phyloP scores from a whole-genome alignment of 2,329 filamentous ascomycete genomes.

The Sclerotiophoma versabilis region DNA sequence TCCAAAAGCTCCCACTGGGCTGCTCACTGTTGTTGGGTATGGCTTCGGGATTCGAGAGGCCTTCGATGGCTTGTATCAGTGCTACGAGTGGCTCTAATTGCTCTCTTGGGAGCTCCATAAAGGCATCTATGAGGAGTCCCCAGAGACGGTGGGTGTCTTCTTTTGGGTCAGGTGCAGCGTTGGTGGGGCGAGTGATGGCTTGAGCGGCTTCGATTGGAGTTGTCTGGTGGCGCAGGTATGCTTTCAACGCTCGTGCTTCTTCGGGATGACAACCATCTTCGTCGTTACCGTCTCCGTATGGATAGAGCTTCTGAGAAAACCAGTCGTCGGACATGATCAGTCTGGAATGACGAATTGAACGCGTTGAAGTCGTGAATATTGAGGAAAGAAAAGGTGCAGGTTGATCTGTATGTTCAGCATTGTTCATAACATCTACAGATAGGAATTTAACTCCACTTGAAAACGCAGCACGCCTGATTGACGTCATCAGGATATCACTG shows the following conservation, averaged over 20 bases:
- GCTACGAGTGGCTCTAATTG: neutral
- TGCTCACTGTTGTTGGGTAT: neutral
- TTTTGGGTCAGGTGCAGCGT: neutral
- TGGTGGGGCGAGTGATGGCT: slow-evolving; percentile 12
- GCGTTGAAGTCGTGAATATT: no score
- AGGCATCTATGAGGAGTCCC: slow-evolving; percentile 10
- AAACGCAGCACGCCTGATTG: neutral
- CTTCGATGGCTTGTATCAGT: slow-evolving; percentile 12
- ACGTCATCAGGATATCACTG: neutral
- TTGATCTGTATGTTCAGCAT: no score
- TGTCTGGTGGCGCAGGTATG: slow-evolving; percentile 12
- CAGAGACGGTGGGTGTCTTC: slow-evolving; percentile 3
- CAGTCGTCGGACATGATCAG: slow-evolving; percentile 2
- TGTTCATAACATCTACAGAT: no score
- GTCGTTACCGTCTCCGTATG: slow-evolving; percentile 7
- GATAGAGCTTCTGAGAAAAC: slow-evolving; percentile 14
- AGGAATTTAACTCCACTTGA: no score
- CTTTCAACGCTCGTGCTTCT: slow-evolving; percentile 16
- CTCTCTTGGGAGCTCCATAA: slow-evolving; percentile 6
- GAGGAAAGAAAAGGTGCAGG: no score
- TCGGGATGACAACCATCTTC: slow-evolving; percentile 16
- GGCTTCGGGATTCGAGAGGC: neutral
- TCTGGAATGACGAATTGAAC: no score
- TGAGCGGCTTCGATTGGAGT: slow-evolving; percentile 11
- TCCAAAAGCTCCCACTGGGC: slow-evolving; percentile 1